Evolutionary conservation across 177 flowering plant genomes (phyloP).

Genomic region (Vitis hybrid): DNA sequence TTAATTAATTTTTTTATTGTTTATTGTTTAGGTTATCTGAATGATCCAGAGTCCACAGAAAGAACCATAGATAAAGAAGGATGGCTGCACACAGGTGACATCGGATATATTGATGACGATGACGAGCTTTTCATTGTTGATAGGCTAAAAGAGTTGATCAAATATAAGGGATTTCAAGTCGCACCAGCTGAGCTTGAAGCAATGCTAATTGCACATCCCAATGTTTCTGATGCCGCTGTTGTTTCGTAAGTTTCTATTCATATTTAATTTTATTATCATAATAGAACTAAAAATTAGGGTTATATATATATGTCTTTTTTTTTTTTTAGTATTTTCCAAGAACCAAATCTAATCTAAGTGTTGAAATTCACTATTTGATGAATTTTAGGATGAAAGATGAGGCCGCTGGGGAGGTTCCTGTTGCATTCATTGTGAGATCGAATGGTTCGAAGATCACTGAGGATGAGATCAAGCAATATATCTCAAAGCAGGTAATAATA

Average conservation of each 20-base stretch:
- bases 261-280: too few species aligned
- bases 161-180: conserved; percentile 92
- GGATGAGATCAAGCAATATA: conserved; percentile 75
- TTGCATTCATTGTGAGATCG: conserved; percentile 76
- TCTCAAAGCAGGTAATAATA: conserved; percentile 68
- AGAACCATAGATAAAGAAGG: conserved; percentile 82
- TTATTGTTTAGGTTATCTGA: conserved; percentile 56
- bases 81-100: conserved; percentile 92
- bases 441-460: conserved; percentile 69
- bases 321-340: too few species aligned
- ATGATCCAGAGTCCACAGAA: conserved; percentile 72
- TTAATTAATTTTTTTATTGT: not conserved
- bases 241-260: conserved; percentile 58
- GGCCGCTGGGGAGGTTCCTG: conserved; percentile 83
- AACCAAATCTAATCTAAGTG: too few species aligned
- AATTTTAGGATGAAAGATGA: conserved; percentile 81
- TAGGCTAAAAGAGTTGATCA: conserved; percentile 81
- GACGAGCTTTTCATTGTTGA: conserved; percentile 93
- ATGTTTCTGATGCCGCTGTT: conserved; percentile 84
- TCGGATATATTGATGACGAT: conserved; percentile 82
- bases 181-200: conserved; percentile 98
- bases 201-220: conserved; percentile 58
- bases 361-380: too few species aligned
- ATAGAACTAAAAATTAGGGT: too few species aligned
- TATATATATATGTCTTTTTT: too few species aligned